phyloP scores from a whole-genome alignment of 805 yeast genomes.

The Candida caryicola region DNA sequence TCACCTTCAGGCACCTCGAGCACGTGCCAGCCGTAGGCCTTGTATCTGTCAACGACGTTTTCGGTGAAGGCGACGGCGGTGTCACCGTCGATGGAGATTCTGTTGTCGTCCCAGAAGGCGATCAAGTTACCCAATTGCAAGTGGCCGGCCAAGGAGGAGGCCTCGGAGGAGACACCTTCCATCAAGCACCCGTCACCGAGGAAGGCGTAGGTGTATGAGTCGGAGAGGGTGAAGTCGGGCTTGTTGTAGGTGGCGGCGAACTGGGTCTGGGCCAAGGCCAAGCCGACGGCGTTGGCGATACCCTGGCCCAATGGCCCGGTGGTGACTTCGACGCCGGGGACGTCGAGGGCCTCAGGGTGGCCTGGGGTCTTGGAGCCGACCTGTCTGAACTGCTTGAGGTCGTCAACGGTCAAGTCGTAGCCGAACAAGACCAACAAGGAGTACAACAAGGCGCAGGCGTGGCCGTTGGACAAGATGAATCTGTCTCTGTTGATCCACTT shows the following conservation, averaged over 20 bases:
- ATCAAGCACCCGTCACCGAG: constrained; percentile 97
- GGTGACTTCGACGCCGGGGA: constrained; percentile 94
- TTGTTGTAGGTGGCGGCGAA: constrained; percentile 91
- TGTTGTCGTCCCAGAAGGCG: constrained; percentile 95
- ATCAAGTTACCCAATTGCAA: constrained; percentile 88
- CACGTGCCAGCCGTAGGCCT: constrained; percentile 94
- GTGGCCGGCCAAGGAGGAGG: constrained; percentile 94
- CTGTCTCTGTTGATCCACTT: constrained; percentile 93
- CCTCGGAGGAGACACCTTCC: constrained; percentile 97
- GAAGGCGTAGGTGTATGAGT: constrained; percentile 74
- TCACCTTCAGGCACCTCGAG: constrained; percentile 77
- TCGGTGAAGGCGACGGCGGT: constrained; percentile 90
- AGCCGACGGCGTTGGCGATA: constrained; percentile 91
- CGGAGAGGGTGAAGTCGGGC: constrained; percentile 71
- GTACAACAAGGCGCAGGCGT: constrained; percentile 89
- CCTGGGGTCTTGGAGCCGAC: constrained; percentile 92
- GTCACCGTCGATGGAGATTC: constrained; percentile 93
- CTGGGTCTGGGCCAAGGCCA: constrained; percentile 92
- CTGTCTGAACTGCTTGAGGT: constrained; percentile 87
- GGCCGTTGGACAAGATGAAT: constrained; percentile 94
- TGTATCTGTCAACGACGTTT: constrained; percentile 79
- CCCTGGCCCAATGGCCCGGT: constrained; percentile 99
- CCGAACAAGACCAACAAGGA: constrained; percentile 83
- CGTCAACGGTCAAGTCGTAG: constrained; percentile 75
- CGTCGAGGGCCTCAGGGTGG: constrained; percentile 84